phyloP scores from a whole-genome alignment of 768 basidiomycete species.

The Rhodotorula sphaerocarpa region DNA sequence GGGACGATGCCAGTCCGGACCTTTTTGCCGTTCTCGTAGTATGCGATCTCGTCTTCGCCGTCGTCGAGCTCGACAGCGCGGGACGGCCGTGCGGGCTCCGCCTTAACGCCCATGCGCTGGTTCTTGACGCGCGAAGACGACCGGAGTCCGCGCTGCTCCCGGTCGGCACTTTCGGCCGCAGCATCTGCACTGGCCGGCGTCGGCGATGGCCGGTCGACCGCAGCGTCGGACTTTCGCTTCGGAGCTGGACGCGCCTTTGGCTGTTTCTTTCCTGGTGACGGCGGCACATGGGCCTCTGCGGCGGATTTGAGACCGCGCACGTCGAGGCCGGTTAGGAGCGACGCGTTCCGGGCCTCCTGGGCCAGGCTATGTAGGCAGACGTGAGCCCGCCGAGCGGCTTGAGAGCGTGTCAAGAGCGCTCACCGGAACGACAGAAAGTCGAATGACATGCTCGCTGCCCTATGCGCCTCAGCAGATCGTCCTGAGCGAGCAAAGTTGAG shows the following conservation, averaged over 20 bases:
- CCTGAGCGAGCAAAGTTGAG: neutral
- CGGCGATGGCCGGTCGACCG: no score
- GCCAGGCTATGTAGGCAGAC: no score
- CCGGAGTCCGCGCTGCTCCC: no score
- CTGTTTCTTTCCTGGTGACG: neutral
- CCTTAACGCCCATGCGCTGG: neutral
- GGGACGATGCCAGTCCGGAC: neutral
- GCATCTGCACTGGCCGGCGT: no score
- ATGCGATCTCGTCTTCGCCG: neutral
- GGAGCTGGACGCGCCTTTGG: neutral
- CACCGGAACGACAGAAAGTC: constrained; percentile 7
- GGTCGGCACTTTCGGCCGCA: no score
- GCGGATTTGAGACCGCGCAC: constrained; percentile 3
- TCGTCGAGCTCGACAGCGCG: neutral
- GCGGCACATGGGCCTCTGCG: neutral
- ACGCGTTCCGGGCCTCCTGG: neutral
- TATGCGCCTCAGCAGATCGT: no score
- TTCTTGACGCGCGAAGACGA: neutral
- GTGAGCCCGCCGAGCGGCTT: neutral
- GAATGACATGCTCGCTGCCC: neutral
- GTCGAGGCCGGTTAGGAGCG: constrained; percentile 1
- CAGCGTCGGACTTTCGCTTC: neutral
- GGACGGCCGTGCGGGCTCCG: neutral
- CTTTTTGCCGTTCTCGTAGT: neutral
- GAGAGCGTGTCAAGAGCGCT: neutral